phyloP scores from a whole-genome alignment of 2,329 filamentous ascomycete species.

The Talaromyces sp. region DNA sequence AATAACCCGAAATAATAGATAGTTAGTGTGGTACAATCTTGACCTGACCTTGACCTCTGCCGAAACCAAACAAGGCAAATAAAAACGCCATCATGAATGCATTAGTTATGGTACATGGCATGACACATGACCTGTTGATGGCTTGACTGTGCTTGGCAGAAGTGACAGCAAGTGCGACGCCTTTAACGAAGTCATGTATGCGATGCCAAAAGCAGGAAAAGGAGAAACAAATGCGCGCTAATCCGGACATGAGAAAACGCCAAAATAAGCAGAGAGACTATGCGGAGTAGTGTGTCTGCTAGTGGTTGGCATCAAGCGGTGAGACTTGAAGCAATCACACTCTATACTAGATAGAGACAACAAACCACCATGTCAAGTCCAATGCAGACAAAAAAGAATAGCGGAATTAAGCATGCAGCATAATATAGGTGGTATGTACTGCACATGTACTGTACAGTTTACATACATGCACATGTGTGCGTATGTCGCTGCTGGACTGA shows the following conservation, averaged over 20 bases:
- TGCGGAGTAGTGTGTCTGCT: background rate
- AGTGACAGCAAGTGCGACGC: background rate
- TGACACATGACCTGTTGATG: background rate
- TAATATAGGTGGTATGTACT: conserved; percentile 3
- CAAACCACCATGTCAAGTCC: background rate
- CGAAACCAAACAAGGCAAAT: background rate
- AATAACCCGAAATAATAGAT: background rate
- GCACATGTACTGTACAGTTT: conserved; percentile 3
- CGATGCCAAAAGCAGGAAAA: conserved; percentile 5
- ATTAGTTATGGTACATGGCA: conserved; percentile 8
- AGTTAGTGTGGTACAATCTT: conserved; percentile 3
- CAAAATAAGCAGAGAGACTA: background rate
- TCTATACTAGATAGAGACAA: background rate
- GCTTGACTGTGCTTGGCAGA: background rate
- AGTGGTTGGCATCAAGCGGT: conserved; percentile 8
- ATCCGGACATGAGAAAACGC: background rate
- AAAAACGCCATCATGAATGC: conserved; percentile 9
- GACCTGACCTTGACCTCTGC: background rate
- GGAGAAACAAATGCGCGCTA: conserved; percentile 10
- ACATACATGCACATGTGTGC: conserved; percentile 3
- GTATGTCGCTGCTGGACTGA: conserved; percentile 11
- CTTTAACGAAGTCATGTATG: background rate
- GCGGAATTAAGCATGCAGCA: background rate
- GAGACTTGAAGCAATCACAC: background rate
- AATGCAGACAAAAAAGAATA: background rate